Percentiles rank a stretch among this genome's conserved stretches.
Conservation (phyloP, 805 yeast genomes). For the Metschnikowia continentalis region DNA sequence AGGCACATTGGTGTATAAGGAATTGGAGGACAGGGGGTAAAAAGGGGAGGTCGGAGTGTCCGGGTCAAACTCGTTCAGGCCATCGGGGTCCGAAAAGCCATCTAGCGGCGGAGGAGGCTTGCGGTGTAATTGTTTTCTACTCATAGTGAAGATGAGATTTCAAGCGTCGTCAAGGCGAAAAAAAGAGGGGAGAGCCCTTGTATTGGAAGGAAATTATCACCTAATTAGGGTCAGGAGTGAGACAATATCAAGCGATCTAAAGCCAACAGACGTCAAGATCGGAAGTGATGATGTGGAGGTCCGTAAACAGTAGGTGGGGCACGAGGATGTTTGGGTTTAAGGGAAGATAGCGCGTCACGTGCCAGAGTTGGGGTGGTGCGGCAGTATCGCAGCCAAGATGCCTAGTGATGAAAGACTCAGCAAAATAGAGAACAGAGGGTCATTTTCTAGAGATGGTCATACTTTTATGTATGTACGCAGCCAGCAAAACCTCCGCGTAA, state of each 20-base stretch:
- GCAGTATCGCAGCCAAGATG: background rate
- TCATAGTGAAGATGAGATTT: background rate
- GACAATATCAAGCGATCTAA: too few species aligned
- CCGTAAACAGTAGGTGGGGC: background rate
- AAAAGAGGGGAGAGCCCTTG: background rate
- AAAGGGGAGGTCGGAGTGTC: background rate
- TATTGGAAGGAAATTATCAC: too few species aligned
- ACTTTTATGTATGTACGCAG: background rate
- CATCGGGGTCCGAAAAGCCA: background rate
- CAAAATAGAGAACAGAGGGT: background rate
- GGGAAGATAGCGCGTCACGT: slow-evolving; percentile 3
- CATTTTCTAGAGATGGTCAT: background rate
- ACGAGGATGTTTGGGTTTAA: background rate
- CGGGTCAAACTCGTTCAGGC: background rate
- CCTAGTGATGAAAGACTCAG: background rate
- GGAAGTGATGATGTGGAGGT: background rate
- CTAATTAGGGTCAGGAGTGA: too few species aligned
- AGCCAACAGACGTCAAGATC: background rate
- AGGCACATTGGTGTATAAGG: background rate
- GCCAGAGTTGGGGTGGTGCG: background rate
- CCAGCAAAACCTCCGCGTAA: background rate
- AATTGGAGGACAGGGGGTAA: background rate
- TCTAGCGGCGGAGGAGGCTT: slow-evolving; percentile 1
- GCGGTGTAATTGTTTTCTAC: background rate
- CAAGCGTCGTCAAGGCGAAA: background rate